phyloP scores from a whole-genome alignment of 441 rosid genomes.

The Viola pubescens region DNA sequence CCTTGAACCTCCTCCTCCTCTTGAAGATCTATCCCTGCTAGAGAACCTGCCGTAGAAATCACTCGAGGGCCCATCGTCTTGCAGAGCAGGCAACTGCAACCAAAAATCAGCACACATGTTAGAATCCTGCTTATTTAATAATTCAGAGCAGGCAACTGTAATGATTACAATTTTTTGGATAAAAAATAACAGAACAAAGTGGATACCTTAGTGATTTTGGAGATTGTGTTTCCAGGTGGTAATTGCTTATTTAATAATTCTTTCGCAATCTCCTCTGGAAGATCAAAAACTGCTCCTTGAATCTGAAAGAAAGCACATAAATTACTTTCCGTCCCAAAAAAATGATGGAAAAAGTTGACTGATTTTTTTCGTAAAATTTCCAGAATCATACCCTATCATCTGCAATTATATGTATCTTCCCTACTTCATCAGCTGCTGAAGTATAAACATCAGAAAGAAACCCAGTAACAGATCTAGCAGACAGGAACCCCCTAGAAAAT shows the following conservation, averaged over 20 bases:
- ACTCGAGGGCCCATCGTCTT: conserved; percentile 84
- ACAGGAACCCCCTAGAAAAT: conserved; percentile 57
- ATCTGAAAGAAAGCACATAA: conserved; percentile 40
- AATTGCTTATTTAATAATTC: conserved; percentile 55
- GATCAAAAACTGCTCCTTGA: conserved; percentile 95
- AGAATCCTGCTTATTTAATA: not conserved
- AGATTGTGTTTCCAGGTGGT: conserved; percentile 73
- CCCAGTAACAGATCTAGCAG: conserved; percentile 88
- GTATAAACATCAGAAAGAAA: conserved; percentile 79
- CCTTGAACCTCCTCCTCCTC: conserved; percentile 47
- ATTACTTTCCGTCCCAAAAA: not conserved
- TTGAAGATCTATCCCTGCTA: conserved; percentile 50
- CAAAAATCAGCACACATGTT: conserved; percentile 1
- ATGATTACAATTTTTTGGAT: no score
- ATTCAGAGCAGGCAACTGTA: not conserved
- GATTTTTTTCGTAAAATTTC: conserved; percentile 3
- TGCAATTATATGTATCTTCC: conserved; percentile 77
- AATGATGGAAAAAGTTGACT: conserved; percentile 1
- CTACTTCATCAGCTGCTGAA: conserved; percentile 85
- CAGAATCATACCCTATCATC: conserved; percentile 64
- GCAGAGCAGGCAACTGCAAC: conserved; percentile 75
- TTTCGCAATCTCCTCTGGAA: conserved; percentile 90
- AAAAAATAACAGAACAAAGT: conserved; percentile 6
- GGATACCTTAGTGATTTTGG: conserved; percentile 70
- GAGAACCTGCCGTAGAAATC: conserved; percentile 84